phyloP scores from a whole-genome alignment of 2,329 filamentous ascomycete species.

The Sclerotinia trifoliorum region DNA sequence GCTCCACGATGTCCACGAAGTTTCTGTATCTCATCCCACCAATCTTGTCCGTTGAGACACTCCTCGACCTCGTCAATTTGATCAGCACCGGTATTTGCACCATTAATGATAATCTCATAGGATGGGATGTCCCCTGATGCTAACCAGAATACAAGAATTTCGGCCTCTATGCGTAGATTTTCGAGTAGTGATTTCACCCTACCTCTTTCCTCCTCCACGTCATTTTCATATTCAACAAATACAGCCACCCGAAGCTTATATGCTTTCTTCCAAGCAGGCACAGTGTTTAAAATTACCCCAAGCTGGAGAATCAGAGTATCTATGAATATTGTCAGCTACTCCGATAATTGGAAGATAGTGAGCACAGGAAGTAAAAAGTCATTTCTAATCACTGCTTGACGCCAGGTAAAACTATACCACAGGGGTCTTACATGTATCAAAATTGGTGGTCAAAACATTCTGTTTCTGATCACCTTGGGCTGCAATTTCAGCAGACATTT shows the following conservation, averaged over 20 bases:
- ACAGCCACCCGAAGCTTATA: constrained; percentile 76
- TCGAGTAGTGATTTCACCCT: constrained; percentile 72
- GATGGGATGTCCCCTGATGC: constrained; percentile 69
- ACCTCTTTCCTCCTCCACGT: constrained; percentile 74
- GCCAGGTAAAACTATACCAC: background rate
- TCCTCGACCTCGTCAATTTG: constrained; percentile 61
- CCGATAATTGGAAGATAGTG: background rate
- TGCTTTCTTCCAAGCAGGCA: constrained; percentile 73
- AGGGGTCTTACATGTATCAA: constrained; percentile 71
- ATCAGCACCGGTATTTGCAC: constrained; percentile 54
- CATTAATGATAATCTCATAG: constrained; percentile 79
- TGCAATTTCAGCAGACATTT: constrained; percentile 83
- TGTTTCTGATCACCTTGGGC: constrained; percentile 61
- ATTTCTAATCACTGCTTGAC: background rate
- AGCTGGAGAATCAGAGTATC: constrained; percentile 80
- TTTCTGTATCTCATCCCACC: constrained; percentile 76
- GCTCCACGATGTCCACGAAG: constrained; percentile 45
- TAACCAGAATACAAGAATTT: constrained; percentile 78
- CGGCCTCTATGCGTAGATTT: constrained; percentile 77
- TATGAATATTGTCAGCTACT: constrained; percentile 43
- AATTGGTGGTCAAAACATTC: constrained; percentile 78
- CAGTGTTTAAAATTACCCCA: constrained; percentile 79
- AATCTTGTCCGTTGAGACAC: constrained; percentile 68
- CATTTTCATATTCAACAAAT: constrained; percentile 85
- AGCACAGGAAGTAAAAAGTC: background rate